Base-by-base conservation (phyloP, 768 basidiomycete genomes). In the Ephemerocybe angulata region DNA sequence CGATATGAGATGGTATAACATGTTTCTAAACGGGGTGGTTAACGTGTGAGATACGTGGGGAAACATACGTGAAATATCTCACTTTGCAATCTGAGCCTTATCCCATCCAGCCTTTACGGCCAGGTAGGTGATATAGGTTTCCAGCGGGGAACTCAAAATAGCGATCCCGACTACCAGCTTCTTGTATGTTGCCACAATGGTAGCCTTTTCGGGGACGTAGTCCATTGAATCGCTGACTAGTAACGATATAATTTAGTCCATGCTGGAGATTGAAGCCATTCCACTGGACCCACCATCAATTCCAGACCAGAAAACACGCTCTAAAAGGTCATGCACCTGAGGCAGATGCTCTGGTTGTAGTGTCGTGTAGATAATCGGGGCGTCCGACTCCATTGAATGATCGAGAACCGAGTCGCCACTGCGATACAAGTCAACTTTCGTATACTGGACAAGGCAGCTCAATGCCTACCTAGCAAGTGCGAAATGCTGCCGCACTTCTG, bases 71-170 rank as follows among this genome's bases (percentile, higher is more conserved):
- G 10, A 42, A 19, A 17, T 19, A 22, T 59, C 56, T 12, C 61
- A 88, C 90, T 86, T 86, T 29, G 88, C 90, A 54, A 93, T 87
- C 54, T 86, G 82, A 3, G 83, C 76, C 61, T 86, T 87, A 53
- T 92, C 87, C 90, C 90, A 93, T 10, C 90, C 89, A 17, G 84
- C 75, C 61, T 79, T 84, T 48, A 93, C 90, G 35, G 78, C 86
- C 15, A 93, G 76, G 58, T 90, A 93, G 19, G 88, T 90, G 51
- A 93, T 89, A 62, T 93, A 93, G 3, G 87, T 85, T 65, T 90
- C 87, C 47, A 80, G 79, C 0, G 90, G 90, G 22, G 87, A 90
- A 66, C 85, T 89, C 55, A 91, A 70, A 56, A 92, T 80, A 12
- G 86, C 88, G 17, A 82, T 69, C 27, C 90, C 90, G 7, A 92